A percentile compares a stretch with the other conserved stretches of the same genome.
phyloP scores from a whole-genome alignment of 2,329 filamentous ascomycete genomes.

The Chalara sp. region DNA sequence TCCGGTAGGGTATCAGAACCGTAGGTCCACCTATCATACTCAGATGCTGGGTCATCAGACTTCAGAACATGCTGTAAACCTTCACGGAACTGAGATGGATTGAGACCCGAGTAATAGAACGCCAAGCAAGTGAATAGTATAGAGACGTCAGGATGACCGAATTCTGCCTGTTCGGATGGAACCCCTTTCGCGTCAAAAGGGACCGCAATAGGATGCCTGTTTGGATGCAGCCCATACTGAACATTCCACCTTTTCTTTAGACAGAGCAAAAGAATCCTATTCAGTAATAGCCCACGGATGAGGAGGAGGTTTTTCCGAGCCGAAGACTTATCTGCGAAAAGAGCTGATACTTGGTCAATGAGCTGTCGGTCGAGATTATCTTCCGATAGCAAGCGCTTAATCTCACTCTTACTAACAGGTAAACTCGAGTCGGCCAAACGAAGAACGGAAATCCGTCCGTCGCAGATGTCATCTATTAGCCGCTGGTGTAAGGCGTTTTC shows the following conservation, averaged over 20 bases:
- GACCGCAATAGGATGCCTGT: constrained; percentile 54
- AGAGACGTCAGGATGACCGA: constrained; percentile 60
- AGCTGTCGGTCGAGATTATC: constrained; percentile 16
- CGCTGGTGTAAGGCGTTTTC: constrained; percentile 27
- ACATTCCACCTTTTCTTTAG: constrained; percentile 53
- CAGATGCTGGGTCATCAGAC: constrained; percentile 45
- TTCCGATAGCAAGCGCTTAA: constrained; percentile 21
- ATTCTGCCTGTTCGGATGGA: constrained; percentile 57
- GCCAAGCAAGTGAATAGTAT: constrained; percentile 59
- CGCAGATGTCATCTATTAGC: constrained; percentile 29
- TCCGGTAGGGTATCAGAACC: constrained; percentile 35
- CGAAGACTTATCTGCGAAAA: constrained; percentile 28
- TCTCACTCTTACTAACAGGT: background rate
- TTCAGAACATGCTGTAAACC: constrained; percentile 43
- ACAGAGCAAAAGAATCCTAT: constrained; percentile 44
- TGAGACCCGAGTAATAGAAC: constrained; percentile 60
- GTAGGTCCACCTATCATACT: constrained; percentile 47
- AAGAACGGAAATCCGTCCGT: constrained; percentile 16
- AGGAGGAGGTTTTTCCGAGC: constrained; percentile 39
- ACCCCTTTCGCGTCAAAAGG: constrained; percentile 61
- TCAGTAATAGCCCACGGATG: constrained; percentile 55
- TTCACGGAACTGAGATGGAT: constrained; percentile 39
- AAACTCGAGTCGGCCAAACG: constrained; percentile 3
- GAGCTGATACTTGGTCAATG: constrained; percentile 16
- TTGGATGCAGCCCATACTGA: constrained; percentile 51